Conservation (phyloP, 176 grass and related monocot genomes). For the Pontederia crassipes region DNA sequence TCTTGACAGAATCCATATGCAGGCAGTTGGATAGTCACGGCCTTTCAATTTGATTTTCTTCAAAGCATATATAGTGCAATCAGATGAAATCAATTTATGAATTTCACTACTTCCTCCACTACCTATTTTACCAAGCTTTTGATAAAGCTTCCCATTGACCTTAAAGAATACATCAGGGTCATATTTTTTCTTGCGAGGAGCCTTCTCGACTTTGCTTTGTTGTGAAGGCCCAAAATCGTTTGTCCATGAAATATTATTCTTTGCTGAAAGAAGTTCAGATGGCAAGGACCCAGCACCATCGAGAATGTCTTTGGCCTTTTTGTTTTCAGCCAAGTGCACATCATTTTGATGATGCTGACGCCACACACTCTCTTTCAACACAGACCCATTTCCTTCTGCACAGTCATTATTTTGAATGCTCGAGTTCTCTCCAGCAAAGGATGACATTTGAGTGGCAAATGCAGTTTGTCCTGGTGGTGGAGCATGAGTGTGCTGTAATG, state of each 20-base stretch:
- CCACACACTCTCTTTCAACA: conserved; percentile 28
- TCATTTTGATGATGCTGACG: conserved; percentile 25
- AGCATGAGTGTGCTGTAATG: conserved; percentile 31
- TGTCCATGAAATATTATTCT: conserved; percentile 31
- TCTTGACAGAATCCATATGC: conserved; percentile 91
- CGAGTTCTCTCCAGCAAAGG: conserved; percentile 30
- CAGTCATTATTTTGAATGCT: conserved; percentile 14
- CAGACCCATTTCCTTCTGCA: conserved; percentile 27
- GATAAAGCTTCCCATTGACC: conserved; percentile 90
- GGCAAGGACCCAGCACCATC: conserved; percentile 22
- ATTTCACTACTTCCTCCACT: conserved; percentile 95
- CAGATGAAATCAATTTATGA: conserved; percentile 81
- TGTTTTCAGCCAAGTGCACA: conserved; percentile 24
- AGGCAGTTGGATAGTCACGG: conserved; percentile 85
- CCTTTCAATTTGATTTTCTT: conserved; percentile 98
- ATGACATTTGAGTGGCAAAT: conserved; percentile 29
- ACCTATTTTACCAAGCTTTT: conserved; percentile 96
- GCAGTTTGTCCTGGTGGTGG: conserved; percentile 13
- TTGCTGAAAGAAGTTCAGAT: conserved; percentile 26
- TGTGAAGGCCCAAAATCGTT: conserved; percentile 28
- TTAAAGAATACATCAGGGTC: conserved; percentile 77
- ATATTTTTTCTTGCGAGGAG: conserved; percentile 50
- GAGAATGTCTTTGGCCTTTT: conserved; percentile 29
- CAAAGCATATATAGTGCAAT: conserved; percentile 74
- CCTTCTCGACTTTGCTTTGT: conserved; percentile 51